phyloP scores from a whole-genome alignment of 2,329 filamentous ascomycete species.

The Clarireedia paspali region DNA sequence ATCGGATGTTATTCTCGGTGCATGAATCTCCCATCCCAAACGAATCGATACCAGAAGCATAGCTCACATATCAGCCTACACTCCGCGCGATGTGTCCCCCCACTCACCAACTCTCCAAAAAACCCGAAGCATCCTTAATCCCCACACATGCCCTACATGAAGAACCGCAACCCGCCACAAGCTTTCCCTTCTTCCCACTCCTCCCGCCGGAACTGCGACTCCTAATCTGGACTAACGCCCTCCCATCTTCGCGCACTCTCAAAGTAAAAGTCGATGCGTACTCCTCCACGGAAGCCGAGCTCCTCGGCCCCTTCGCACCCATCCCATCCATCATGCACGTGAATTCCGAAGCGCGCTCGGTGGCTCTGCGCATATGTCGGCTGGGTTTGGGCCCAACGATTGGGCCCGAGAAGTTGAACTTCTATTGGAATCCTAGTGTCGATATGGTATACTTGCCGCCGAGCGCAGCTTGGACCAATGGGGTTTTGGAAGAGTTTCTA shows the following conservation, averaged over 20 bases:
- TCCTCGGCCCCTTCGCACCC: slow-evolving; percentile 11
- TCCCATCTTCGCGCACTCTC: neutral
- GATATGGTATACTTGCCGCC: slow-evolving; percentile 2
- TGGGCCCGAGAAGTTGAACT: neutral
- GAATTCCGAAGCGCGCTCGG: slow-evolving; percentile 4
- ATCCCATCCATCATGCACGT: slow-evolving; percentile 13
- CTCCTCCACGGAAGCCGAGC: neutral
- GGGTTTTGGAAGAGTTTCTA: neutral
- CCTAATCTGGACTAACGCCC: neutral
- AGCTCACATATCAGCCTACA: too few species aligned
- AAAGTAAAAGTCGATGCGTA: neutral
- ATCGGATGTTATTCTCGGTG: too few species aligned
- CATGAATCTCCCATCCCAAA: too few species aligned
- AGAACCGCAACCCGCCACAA: neutral
- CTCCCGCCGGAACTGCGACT: neutral
- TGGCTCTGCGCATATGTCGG: neutral
- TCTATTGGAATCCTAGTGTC: slow-evolving; percentile 1
- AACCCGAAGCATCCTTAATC: too few species aligned
- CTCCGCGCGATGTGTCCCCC: too few species aligned
- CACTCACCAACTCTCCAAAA: too few species aligned
- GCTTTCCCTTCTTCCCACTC: neutral
- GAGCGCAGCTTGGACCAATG: neutral
- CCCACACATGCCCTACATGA: too few species aligned
- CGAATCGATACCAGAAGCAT: too few species aligned
- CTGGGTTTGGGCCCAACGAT: neutral